phyloP scores from a whole-genome alignment of 169 alveolate genomes.

The Plasmodium yoelii region DNA sequence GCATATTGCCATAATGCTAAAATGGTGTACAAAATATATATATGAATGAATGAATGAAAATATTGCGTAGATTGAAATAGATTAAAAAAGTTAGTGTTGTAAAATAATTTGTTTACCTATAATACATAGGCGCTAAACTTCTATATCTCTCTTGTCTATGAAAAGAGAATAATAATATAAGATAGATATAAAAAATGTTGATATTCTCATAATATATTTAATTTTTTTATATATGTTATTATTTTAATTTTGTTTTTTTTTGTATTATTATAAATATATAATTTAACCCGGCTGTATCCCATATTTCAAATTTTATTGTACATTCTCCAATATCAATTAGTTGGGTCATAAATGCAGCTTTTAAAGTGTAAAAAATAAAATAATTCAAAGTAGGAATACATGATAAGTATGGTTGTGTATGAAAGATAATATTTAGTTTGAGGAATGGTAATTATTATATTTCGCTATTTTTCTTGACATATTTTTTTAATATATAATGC shows the following conservation, averaged over 20 bases:
- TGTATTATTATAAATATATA: background rate
- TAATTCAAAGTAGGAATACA: background rate
- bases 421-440: too few species aligned
- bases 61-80: background rate
- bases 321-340: conserved; percentile 85
- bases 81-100: background rate
- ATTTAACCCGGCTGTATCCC: conserved; percentile 94
- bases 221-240: background rate
- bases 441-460: too few species aligned
- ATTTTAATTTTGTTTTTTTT: background rate
- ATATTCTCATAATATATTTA: background rate
- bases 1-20: background rate
- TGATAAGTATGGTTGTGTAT: background rate
- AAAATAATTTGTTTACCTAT: conserved; percentile 76
- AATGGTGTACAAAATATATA: background rate
- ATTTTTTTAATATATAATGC: too few species aligned
- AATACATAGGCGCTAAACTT: conserved; percentile 92
- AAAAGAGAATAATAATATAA: background rate
- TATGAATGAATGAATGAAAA: background rate
- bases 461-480: too few species aligned
- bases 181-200: background rate
- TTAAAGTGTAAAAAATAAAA: conserved; percentile 1
- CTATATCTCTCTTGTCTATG: conserved; percentile 25
- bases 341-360: conserved; percentile 93
- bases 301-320: conserved; percentile 90